A percentile compares a stretch with the other conserved stretches of the same genome.
phyloP scores from a whole-genome alignment of 2,329 filamentous ascomycete species.

The Phialophora chinensis region DNA sequence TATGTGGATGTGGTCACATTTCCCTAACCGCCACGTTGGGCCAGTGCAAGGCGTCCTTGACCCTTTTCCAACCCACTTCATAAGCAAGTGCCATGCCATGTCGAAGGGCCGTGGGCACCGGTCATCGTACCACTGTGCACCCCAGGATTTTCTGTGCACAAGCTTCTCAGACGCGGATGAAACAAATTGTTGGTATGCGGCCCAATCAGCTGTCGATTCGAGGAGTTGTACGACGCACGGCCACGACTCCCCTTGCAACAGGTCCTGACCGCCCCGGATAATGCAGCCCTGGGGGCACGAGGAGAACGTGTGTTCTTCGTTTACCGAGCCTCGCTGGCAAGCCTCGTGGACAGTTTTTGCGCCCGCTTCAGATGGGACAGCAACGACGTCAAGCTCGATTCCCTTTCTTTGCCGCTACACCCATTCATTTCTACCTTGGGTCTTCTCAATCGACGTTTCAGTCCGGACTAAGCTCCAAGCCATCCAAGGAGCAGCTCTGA shows the following conservation, averaged over 20 bases:
- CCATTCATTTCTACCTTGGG: conserved; percentile 4
- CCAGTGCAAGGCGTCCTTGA: neutral
- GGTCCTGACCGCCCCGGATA: conserved; percentile 1
- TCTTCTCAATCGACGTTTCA: conserved; percentile 10
- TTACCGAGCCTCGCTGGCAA: neutral
- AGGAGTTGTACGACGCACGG: neutral
- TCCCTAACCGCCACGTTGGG: neutral
- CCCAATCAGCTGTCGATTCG: conserved; percentile 17
- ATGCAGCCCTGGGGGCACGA: neutral
- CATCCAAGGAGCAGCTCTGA: neutral
- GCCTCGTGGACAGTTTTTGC: conserved; percentile 2
- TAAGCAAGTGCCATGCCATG: neutral
- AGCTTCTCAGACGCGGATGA: conserved; percentile 25
- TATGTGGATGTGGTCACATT: conserved; percentile 6
- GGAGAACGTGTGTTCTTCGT: conserved; percentile 5
- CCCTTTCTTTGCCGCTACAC: conserved; percentile 7
- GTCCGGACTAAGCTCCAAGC: conserved; percentile 7
- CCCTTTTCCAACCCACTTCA: neutral
- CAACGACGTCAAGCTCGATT: conserved; percentile 10
- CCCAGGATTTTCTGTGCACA: conserved; percentile 4
- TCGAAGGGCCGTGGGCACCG: neutral
- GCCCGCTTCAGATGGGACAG: neutral
- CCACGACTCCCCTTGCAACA: neutral
- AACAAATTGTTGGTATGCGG: conserved; percentile 18
- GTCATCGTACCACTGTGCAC: neutral